Base-by-base conservation (phyloP, 2,329 filamentous ascomycete species). In the Sclerotinia trifoliorum region DNA sequence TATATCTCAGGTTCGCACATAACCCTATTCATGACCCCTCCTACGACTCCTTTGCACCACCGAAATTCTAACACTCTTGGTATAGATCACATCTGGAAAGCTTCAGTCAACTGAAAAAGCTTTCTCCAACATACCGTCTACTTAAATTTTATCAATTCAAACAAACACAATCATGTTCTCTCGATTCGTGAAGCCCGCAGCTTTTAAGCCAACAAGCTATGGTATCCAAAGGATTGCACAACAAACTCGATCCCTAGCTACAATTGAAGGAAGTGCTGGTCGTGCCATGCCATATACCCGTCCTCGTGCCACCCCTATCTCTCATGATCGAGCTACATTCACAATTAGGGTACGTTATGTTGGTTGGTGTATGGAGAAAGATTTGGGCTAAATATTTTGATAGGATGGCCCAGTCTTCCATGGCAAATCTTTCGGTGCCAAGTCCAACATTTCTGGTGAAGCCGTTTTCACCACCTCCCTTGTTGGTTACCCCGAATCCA, bases 401-500 rank as follows among this genome's bases (percentile, higher is more conserved):
- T 77, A 93, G 88, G 93, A 97, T 83, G 95, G 95, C 71, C 95
- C 95, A 56, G 90, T 98, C 78, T 98, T 97, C 84, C 92, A 93
- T 76, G 95, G 95, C 79, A 97, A 92, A 79, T 96, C 94, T 69
- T 99, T 98, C 76, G 95, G 95, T 76, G 95, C 95, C 78, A 95
- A 96, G 80, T 88, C 91, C 80, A 99, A 97, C 85, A 92, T 98
- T 78, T 97, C 94, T 72, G 95, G 95, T 75, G 95, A 99, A 84
- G 95, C 95, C 57, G 95, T 98, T 79, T 99, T 99, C 85, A 98
- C 95, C 71, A 98, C 95, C 70, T 97, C 94, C 32, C 88, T 98
- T 67, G 95, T 99, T 69, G 95, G 95, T 77, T 99, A 99, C 80
- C 95, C 95, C 74, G 95, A 99, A 84, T 97, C 91, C 60, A 89